These are phyloP conservation scores for Flammula alnicola DNA, from an alignment of 1,284 basidiomycete genomes.

Conservation along the genomic window DNA sequence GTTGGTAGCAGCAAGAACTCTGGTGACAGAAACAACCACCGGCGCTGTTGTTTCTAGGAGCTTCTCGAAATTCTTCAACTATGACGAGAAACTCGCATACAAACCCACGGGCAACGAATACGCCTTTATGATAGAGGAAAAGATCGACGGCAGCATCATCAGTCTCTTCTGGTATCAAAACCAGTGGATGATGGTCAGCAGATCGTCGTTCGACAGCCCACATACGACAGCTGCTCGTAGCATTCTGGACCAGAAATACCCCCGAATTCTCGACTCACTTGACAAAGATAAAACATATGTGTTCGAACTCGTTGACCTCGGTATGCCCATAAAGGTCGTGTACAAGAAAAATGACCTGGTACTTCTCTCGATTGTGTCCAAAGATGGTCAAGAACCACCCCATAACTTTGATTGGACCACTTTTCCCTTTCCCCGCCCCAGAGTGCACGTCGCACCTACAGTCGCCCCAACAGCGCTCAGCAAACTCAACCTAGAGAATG, in stretches of 20 bases:
- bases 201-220: conserved; percentile 22
- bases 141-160: conserved; percentile 30
- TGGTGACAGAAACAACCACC: conserved; percentile 22
- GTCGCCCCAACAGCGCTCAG: conserved; percentile 17
- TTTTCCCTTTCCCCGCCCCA: conserved; percentile 24
- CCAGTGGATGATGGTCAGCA: conserved; percentile 22
- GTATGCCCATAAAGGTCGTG: conserved; percentile 21
- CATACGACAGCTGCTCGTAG: conserved; percentile 21
- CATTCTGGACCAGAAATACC: conserved; percentile 24
- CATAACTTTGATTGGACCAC: conserved; percentile 16
- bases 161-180: conserved; percentile 24
- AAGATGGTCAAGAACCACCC: conserved; percentile 22
- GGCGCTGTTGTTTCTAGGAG: conserved; percentile 27
- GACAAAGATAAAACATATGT: conserved; percentile 26
- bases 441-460: conserved; percentile 4
- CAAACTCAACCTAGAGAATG: conserved; percentile 22
- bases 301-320: conserved; percentile 27
- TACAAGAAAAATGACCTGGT: conserved; percentile 21
- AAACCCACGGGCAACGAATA: conserved; percentile 24
- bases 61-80: conserved; percentile 29
- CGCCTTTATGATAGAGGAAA: conserved; percentile 26
- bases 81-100: conserved; percentile 25
- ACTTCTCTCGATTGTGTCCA: conserved; percentile 22
- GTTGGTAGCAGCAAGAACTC: conserved; percentile 20
- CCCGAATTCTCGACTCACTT: conserved; percentile 18